Evolutionary conservation across 805 yeast species (phyloP).

Genomic region (Kodamaea neixiangensis): DNA sequence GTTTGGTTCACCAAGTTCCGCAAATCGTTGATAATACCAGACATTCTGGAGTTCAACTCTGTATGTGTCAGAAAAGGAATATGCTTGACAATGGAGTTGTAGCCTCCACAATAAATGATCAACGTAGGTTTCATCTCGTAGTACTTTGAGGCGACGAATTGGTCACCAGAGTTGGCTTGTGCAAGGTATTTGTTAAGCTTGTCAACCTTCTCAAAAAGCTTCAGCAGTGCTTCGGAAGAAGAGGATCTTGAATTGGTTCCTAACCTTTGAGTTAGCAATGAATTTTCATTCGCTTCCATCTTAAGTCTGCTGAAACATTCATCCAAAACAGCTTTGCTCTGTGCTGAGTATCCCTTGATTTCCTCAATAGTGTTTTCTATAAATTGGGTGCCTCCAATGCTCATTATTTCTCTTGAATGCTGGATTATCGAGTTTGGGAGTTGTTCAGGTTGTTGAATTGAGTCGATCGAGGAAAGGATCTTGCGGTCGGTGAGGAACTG

Average conservation of each 20-base stretch:
- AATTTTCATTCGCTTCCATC: slow-evolving; percentile 59
- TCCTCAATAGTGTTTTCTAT: slow-evolving; percentile 47
- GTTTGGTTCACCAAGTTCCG: slow-evolving; percentile 34
- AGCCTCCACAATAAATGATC: slow-evolving; percentile 44
- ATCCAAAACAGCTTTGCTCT: slow-evolving; percentile 44
- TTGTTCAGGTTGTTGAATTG: slow-evolving; percentile 55
- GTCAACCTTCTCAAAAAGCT: slow-evolving; percentile 39
- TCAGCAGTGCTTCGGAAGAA: slow-evolving; percentile 47
- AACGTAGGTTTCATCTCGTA: slow-evolving; percentile 49
- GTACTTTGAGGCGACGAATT: slow-evolving; percentile 48
- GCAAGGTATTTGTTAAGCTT: slow-evolving; percentile 50
- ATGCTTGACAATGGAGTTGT: slow-evolving; percentile 28
- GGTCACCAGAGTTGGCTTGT: slow-evolving; percentile 67
- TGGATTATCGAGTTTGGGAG: slow-evolving; percentile 59
- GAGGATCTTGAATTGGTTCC: slow-evolving; percentile 50
- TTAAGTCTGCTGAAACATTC: slow-evolving; percentile 48
- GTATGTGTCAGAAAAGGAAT: slow-evolving; percentile 44
- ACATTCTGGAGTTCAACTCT: slow-evolving; percentile 33
- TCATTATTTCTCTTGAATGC: slow-evolving; percentile 54
- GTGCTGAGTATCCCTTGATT: slow-evolving; percentile 42
- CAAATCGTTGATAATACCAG: slow-evolving; percentile 33
- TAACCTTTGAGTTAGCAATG: slow-evolving; percentile 46
- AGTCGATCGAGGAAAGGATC: slow-evolving; percentile 65
- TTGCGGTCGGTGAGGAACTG: slow-evolving; percentile 48
- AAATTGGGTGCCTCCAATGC: slow-evolving; percentile 52